Evolutionary conservation across 176 grass and related monocot genomes (phyloP).

Genomic region (Oryza punctata): DNA sequence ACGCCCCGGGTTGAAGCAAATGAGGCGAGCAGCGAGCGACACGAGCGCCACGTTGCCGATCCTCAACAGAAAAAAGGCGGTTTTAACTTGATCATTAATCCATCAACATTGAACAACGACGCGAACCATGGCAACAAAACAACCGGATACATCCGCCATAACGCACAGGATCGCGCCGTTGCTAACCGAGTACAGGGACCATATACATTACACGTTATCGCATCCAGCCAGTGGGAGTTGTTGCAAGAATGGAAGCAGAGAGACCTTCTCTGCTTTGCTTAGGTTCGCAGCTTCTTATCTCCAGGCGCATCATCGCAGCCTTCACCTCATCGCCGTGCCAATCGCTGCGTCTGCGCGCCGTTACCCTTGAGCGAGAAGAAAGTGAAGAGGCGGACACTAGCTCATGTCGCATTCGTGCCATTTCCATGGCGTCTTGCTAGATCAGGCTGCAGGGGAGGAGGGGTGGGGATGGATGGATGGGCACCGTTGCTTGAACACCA

Average conservation of each 20-base stretch:
- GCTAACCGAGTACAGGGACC: background rate
- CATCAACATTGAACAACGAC: background rate
- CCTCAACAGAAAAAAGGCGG: conserved; percentile 16
- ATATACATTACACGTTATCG: background rate
- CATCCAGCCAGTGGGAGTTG: background rate
- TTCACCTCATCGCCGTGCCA: background rate
- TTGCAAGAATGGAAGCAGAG: background rate
- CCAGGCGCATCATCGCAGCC: too few species aligned
- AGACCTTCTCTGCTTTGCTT: conserved; percentile 23
- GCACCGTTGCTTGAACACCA: conserved; percentile 38
- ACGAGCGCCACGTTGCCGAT: background rate
- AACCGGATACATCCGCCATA: conserved; percentile 18
- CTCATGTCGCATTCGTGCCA: conserved; percentile 11
- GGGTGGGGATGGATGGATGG: background rate
- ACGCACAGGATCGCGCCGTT: conserved; percentile 30
- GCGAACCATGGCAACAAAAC: background rate
- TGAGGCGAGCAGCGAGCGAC: conserved; percentile 8
- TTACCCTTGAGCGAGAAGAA: conserved; percentile 30
- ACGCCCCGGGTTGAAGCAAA: conserved; percentile 1
- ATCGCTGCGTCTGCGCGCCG: background rate
- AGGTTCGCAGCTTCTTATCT: conserved; percentile 18
- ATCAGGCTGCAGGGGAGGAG: background rate
- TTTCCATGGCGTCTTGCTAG: conserved; percentile 31
- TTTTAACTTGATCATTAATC: conserved; percentile 42
- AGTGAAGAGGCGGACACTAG: background rate